Base-by-base conservation (phyloP, 495 filamentous ascomycete species). In the Cercophora samala region DNA sequence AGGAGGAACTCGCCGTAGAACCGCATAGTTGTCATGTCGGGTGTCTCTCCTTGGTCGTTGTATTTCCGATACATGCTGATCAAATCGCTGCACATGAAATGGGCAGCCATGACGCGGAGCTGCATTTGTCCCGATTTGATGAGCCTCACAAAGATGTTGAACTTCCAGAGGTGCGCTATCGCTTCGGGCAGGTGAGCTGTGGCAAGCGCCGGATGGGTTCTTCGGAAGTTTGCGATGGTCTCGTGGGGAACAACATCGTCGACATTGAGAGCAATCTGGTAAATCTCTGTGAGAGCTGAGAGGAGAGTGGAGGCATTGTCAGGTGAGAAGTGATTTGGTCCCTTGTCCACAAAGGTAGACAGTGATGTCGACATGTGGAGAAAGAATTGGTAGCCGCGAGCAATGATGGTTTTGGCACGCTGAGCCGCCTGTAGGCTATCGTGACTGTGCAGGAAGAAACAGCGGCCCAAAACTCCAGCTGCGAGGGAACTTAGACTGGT, bases 71-170 rank as follows among this genome's bases (percentile, higher is more conserved):
- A 93, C 25, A 91, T 75, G 1, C 67, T 62, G 8, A 95, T 83
- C 22, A 97, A 80, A 53, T 93, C 89, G n/a, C 65, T 71, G 71
- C 90, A 88, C 87, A 97, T 90, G 19, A 75, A 77, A 37, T 86
- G 84, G 22, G 92, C 86, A 29, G 91, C 91, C 65, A 86, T 78
- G 13, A 94, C 90, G 58, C 93, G 86, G 26, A 96, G 83, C 72
- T 96, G 92, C 93, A 97, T 96, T 65, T 91, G 89, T n/a, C 91
- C 87, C 17, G 89, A 91, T 74, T 84, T 83, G 64, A 96, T 89
- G 69, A 91, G 85, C 72, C 86, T 92, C 73, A 84, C 86, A 56
- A 90, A 80, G 8, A 87, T 77, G 32, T 77, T 80, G 74, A 96
- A 89, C 67, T 87, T 90, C 91, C 91, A 96, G 11, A 85, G 84